phyloP scores from a whole-genome alignment of 345 rosid genomes.

The Draba incana region DNA sequence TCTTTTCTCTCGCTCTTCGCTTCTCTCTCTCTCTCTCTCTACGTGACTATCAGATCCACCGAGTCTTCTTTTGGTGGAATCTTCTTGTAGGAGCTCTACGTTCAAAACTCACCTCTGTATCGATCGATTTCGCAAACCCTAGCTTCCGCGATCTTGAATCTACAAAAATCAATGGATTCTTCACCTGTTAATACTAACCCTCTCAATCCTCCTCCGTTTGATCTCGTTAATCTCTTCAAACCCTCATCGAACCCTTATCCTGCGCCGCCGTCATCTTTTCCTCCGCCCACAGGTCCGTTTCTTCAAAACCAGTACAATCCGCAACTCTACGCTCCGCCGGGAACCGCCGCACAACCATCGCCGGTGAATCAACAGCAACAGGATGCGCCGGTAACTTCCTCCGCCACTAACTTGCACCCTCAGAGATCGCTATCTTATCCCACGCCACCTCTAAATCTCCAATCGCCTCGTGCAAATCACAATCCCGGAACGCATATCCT shows the following conservation, averaged over 20 bases:
- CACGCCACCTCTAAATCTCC: conserved; percentile 46
- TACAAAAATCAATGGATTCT: conserved; percentile 49
- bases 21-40: conserved; percentile 15
- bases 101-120: neutral
- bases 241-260: conserved; percentile 48
- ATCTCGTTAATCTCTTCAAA: conserved; percentile 51
- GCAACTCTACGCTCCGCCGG: conserved; percentile 48
- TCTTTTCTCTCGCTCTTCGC: conserved; percentile 5
- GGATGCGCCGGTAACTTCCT: conserved; percentile 35
- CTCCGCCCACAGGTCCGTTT: conserved; percentile 59
- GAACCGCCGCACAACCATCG: conserved; percentile 23
- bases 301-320: conserved; percentile 52
- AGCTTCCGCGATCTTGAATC: conserved; percentile 36
- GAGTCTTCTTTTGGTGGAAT: conserved; percentile 30
- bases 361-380: conserved; percentile 26
- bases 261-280: conserved; percentile 58
- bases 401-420: conserved; percentile 42
- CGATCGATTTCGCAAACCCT: conserved; percentile 37
- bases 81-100: neutral
- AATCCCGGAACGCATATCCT: conserved; percentile 71
- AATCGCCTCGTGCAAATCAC: conserved; percentile 43
- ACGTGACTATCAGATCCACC: conserved; percentile 36
- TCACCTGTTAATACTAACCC: conserved; percentile 53
- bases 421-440: conserved; percentile 48
- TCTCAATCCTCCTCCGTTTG: conserved; percentile 43